Percentiles rank a stretch among this genome's conserved stretches.
Evolutionary conservation across 169 alveolate genomes (phyloP).

Genomic region (Blepharisma undulans): DNA sequence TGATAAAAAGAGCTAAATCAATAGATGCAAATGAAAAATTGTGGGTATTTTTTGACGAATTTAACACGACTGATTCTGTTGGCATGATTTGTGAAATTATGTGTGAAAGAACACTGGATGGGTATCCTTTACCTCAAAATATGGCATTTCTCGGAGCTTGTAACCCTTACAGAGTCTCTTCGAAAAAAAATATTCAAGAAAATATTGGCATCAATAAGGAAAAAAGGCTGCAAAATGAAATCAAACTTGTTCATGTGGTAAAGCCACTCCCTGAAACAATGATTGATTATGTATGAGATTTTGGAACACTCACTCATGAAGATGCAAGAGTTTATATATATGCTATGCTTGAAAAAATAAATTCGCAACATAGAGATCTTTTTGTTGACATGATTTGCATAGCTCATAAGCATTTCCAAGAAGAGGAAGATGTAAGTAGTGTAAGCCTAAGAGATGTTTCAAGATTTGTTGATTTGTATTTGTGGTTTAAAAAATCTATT

Average conservation of each 20-base stretch:
- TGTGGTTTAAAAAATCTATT: conserved; percentile 16
- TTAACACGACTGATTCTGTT: conserved; percentile 50
- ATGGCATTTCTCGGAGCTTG: conserved; percentile 61
- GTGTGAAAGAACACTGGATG: conserved; percentile 45
- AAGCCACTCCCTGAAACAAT: conserved; percentile 65
- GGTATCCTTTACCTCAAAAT: conserved; percentile 37
- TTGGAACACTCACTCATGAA: conserved; percentile 49
- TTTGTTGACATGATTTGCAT: neutral
- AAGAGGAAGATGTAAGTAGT: conserved; percentile 63
- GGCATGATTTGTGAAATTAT: conserved; percentile 48
- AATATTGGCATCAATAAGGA: conserved; percentile 14
- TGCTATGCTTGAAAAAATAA: conserved; percentile 28
- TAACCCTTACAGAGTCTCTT: conserved; percentile 51
- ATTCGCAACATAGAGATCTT: neutral
- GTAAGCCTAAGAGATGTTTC: conserved; percentile 80
- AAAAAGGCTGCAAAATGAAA: neutral
- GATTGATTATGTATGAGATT: conserved; percentile 68
- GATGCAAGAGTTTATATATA: conserved; percentile 62
- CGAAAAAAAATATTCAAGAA: neutral
- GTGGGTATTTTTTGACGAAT: conserved; percentile 64
- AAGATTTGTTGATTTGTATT: conserved; percentile 55
- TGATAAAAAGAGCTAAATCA: neutral
- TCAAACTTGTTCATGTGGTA: conserved; percentile 60
- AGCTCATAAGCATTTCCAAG: conserved; percentile 31
- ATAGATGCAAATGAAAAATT: conserved; percentile 26